Base-by-base conservation (phyloP, 1,139 yeast genomes). In the Trichomonascaceae sp. region DNA sequence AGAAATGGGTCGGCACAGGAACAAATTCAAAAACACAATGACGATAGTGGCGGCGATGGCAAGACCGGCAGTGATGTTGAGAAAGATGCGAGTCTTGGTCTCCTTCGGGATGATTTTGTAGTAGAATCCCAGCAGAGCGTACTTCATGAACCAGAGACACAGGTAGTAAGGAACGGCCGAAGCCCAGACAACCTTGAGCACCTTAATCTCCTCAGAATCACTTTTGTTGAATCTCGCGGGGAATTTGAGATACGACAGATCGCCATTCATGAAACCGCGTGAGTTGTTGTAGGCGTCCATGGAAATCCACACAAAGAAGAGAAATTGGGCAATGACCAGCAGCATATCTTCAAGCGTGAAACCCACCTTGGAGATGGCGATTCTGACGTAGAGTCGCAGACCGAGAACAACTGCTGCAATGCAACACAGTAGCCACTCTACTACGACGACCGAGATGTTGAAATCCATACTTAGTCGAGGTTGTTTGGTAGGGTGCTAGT, bases 131-230 rank as follows among this genome's bases (percentile, higher is more conserved):
- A 52, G 33, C 27, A 52, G 43, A n/a, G 54, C 50, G 29, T 43
- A 46, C 37, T 52, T 52, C 42, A 52, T 45, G 35, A 41, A 33
- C 57, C 57, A 52, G 22, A 51, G 38, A 23, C 47, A 43, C 26
- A 51, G 28, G 33, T 50, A 52, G 43, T 52, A 52, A 3, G 55
- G 54, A 4, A 43, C 40, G 4, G 55, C 37, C 17, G 56, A 50
- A 13, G 54, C 42, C 31, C 48, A 52, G 20, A 51, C 41, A 11
- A 46, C 43, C 36, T 50, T 51, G 34, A 52, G 43, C 13, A 51
- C 47, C 14, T 17, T 33, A 15, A 42, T 28, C 33, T 41, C 37
- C 26, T 42, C 36, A 2, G 22, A 30, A 16, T 43, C 47, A 14
- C 42, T 46, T 22, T 30, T 23, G n/a, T 14, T 11, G 18, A 18